Percentiles rank a stretch among this genome's conserved stretches.
phyloP scores from a whole-genome alignment of 305 asterid genomes.

The Ruellia speciosa region DNA sequence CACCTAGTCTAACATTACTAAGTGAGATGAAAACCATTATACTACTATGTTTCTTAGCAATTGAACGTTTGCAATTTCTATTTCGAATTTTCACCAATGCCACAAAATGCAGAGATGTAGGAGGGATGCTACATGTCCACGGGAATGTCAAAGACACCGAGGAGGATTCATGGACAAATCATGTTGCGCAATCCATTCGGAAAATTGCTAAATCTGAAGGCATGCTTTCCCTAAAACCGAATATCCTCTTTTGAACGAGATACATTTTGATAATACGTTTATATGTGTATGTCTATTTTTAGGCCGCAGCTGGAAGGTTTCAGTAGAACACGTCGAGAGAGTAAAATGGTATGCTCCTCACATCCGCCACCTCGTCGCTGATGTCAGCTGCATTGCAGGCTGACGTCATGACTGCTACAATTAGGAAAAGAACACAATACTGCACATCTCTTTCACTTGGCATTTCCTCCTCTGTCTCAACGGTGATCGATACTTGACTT shows the following conservation, averaged over 20 bases:
- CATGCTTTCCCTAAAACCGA: conserved; percentile 9
- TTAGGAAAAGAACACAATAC: no score
- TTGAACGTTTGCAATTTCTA: background rate
- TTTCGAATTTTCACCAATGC: background rate
- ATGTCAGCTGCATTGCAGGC: conserved; percentile 40
- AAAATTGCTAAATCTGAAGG: conserved; percentile 65
- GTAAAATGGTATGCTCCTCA: conserved; percentile 98
- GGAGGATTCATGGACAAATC: conserved; percentile 55
- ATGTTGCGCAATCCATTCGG: conserved; percentile 43
- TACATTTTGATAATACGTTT: no score
- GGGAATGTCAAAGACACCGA: conserved; percentile 83
- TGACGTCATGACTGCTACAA: background rate
- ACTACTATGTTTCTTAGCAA: no score
- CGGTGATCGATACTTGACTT: no score
- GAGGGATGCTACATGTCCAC: conserved; percentile 78
- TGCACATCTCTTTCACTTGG: no score
- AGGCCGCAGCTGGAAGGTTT: conserved; percentile 77
- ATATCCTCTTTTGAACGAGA: no score
- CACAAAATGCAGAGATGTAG: conserved; percentile 50
- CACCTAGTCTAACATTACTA: no score
- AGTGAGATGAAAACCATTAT: no score
- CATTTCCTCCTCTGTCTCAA: no score
- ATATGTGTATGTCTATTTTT: conserved; percentile 19
- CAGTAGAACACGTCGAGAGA: conserved; percentile 64
- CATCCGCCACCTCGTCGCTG: conserved; percentile 83